Percentiles rank a stretch among this genome's conserved stretches.
These are phyloP conservation scores for Lodderomyces elongisporus DNA, from an alignment of 1,139 yeast species.

Conservation along the genomic window DNA sequence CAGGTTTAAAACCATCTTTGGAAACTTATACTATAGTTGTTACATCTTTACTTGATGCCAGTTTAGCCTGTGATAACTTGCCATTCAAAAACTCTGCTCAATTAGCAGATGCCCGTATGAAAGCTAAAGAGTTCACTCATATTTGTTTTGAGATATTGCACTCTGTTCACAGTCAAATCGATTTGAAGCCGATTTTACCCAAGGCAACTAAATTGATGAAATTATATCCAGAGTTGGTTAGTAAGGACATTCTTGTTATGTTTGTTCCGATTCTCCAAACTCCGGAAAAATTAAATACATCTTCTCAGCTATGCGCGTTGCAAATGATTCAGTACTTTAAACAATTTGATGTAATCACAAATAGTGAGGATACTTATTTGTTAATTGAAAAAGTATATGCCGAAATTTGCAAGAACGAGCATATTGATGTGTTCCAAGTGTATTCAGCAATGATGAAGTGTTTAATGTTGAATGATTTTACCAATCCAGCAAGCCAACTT, in stretches of 20 bases:
- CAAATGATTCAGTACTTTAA: constrained; percentile 15
- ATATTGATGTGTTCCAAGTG: constrained; percentile 37
- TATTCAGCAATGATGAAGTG: constrained; percentile 50
- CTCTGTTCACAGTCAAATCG: constrained; percentile 37
- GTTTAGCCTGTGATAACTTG: constrained; percentile 24
- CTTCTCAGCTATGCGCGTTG: neutral
- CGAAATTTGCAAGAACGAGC: constrained; percentile 16
- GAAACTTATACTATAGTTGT: constrained; percentile 53
- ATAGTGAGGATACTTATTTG: constrained; percentile 19
- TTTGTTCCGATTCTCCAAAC: constrained; percentile 1
- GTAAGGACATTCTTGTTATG: constrained; percentile 16
- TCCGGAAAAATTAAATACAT: neutral
- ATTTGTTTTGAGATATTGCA: constrained; percentile 57
- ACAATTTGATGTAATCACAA: constrained; percentile 12
- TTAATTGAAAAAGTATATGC: constrained; percentile 26
- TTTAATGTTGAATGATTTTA: constrained; percentile 45
- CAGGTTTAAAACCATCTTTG: constrained; percentile 47
- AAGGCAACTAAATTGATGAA: constrained; percentile 22
- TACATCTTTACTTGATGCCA: constrained; percentile 45
- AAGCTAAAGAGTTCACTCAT: constrained; percentile 59
- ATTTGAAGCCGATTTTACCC: constrained; percentile 23
- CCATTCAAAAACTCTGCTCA: constrained; percentile 13
- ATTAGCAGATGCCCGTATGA: constrained; percentile 27
- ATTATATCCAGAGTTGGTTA: constrained; percentile 26
- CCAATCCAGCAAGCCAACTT: constrained; percentile 48